Base-by-base conservation (phyloP, 164 flowering plant genomes). In the Euptelea pleiosperma region DNA sequence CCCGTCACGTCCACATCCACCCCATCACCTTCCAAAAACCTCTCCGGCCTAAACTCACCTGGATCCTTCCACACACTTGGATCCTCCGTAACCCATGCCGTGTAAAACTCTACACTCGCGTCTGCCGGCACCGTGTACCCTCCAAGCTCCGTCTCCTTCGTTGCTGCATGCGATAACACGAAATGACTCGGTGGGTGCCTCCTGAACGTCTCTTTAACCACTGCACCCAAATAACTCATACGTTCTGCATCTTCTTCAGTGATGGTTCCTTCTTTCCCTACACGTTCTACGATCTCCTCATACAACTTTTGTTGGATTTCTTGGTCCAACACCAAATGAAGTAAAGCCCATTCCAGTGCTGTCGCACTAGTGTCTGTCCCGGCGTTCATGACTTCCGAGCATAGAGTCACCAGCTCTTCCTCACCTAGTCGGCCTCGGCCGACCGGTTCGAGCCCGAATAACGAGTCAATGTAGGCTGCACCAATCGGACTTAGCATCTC, bases 281-380 rank as follows among this genome's bases (percentile, higher is more conserved):
- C 93, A 10, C 19, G 3, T 0, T 29, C 70, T 1, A 73, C 75
- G 12, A 92, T 87, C 50, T 92, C 97, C 1, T 49, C 36, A 63
- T 86, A 84, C 28, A 92, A 52, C 60, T 66, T 82, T 26, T 81
- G 65, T 44, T 92, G 98, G 10, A 87, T 81, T 11, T 67, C 77
- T 55, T 83, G 95, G 65, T 89, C 55, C 43, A 55, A 29, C 1
- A 92, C 89, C 64, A 92, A 43, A 33, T 82, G 89, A 18, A 80
- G 74, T 52, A 89, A 1, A 0, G 90, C 96, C 98, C 98, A 89
- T 63, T 92, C 96, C 3, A 76, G 47, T 0, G 86, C 63, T 0
- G 93, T 89, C 0, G 97, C 96, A 31, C 86, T 87, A 0, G 98
- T 87, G 41, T 92, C 98, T 0, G 98, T 89, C 0, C 98, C 98